A percentile compares a stretch with the other conserved stretches of the same genome.
These are phyloP conservation scores for Fusarium napiforme DNA, from an alignment of 2,329 filamentous ascomycete species.

Conservation along the genomic window DNA sequence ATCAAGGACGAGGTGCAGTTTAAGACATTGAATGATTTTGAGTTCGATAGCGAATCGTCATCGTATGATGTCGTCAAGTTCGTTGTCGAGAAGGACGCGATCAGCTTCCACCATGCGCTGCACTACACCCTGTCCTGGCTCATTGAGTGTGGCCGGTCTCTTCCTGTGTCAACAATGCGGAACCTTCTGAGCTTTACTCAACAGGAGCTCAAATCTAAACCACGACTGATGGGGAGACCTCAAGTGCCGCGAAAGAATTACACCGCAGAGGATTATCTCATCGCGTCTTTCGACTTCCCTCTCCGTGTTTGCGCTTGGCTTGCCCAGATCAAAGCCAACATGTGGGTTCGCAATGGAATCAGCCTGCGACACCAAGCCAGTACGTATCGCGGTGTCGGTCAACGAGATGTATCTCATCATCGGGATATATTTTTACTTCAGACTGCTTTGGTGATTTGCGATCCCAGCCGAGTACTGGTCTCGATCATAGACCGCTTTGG, in stretches of 20 bases:
- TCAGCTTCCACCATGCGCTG: slow-evolving; percentile 97
- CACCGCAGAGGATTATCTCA: slow-evolving; percentile 79
- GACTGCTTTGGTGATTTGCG: slow-evolving; percentile 86
- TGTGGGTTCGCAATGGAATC: slow-evolving; percentile 98
- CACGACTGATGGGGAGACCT: slow-evolving; percentile 69
- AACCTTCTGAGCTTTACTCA: slow-evolving; percentile 77
- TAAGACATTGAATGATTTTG: slow-evolving; percentile 80
- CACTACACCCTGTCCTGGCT: slow-evolving; percentile 98
- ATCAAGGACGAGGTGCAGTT: slow-evolving; percentile 88
- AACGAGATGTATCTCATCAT: slow-evolving; percentile 92
- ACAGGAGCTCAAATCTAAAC: slow-evolving; percentile 74
- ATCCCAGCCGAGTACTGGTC: slow-evolving; percentile 84
- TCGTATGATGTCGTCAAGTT: slow-evolving; percentile 83
- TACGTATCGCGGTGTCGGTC: slow-evolving; percentile 88
- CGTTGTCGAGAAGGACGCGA: slow-evolving; percentile 85
- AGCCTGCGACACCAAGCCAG: slow-evolving; percentile 95
- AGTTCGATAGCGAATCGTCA: slow-evolving; percentile 73
- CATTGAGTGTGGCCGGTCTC: slow-evolving; percentile 84
- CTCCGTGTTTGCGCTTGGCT: slow-evolving; percentile 95
- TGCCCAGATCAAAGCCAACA: slow-evolving; percentile 96
- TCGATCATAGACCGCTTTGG: slow-evolving; percentile 93
- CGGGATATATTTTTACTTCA: slow-evolving; percentile 95
- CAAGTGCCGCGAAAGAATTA: slow-evolving; percentile 67
- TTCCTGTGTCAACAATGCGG: slow-evolving; percentile 74
- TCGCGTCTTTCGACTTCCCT: slow-evolving; percentile 92